Evolutionary conservation across 805 yeast species (phyloP).

Genomic region (Schizosaccharomyces japonicus): DNA sequence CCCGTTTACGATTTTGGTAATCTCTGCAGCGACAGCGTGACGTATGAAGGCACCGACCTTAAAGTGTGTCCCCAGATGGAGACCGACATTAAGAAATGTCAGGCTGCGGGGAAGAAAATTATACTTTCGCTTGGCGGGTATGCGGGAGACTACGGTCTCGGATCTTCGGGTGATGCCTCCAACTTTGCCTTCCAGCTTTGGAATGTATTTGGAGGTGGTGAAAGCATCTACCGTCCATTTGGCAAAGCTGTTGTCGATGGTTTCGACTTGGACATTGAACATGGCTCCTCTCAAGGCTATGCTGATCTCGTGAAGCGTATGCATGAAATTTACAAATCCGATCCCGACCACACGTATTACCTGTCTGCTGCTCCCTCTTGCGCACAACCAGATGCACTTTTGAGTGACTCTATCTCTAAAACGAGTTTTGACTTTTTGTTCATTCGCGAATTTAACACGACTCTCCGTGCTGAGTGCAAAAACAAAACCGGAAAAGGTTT

Average conservation of each 20-base stretch:
- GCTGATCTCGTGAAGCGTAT: slow-evolving; percentile 32
- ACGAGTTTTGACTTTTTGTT: slow-evolving; percentile 59
- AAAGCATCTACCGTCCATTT: slow-evolving; percentile 24
- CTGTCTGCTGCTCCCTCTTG: slow-evolving; percentile 87
- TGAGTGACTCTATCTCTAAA: slow-evolving; percentile 41
- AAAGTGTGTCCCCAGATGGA: slow-evolving; percentile 27
- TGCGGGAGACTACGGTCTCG: slow-evolving; percentile 31
- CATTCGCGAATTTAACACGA: slow-evolving; percentile 52
- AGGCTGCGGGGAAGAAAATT: slow-evolving; percentile 51
- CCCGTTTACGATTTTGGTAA: slow-evolving; percentile 11
- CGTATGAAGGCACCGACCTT: slow-evolving; percentile 10
- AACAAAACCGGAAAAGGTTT: slow-evolving; percentile 24
- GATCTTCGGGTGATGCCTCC: slow-evolving; percentile 29
- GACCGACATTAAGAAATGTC: slow-evolving; percentile 45
- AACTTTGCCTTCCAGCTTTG: slow-evolving; percentile 30
- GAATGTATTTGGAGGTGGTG: slow-evolving; percentile 28
- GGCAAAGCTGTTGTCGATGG: slow-evolving; percentile 64
- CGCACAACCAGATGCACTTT: slow-evolving; percentile 52
- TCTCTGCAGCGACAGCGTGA: not conserved
- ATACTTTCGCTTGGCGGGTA: slow-evolving; percentile 64
- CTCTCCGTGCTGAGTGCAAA: slow-evolving; percentile 28
- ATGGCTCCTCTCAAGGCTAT: slow-evolving; percentile 34
- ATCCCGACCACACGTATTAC: slow-evolving; percentile 34
- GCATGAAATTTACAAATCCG: slow-evolving; percentile 26
- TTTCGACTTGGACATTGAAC: slow-evolving; percentile 52